Percentiles rank a stretch among this genome's conserved stretches.
Conservation (phyloP, 148 eudicot species). For the Chenopodium formosanum region DNA sequence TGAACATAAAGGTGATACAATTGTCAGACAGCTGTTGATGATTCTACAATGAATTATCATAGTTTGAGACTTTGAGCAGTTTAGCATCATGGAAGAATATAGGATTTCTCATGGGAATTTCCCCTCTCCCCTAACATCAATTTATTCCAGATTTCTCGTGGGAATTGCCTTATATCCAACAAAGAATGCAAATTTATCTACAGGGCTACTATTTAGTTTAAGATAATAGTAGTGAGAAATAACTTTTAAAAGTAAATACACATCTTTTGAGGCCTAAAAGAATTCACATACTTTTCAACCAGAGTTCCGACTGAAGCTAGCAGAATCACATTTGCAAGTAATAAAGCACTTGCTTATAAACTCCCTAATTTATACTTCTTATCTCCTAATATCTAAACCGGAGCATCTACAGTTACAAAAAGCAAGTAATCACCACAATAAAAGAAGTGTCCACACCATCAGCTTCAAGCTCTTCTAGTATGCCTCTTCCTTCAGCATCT, state of each 20-base stretch:
- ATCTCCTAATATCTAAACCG: too few relatives aligned
- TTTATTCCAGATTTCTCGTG: not conserved
- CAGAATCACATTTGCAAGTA: not conserved
- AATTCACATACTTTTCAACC: not conserved
- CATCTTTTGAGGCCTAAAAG: not conserved
- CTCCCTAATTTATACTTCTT: not conserved
- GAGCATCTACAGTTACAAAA: not conserved
- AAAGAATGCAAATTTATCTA: not conserved
- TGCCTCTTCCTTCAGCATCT: constrained; percentile 79
- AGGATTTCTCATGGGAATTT: too few relatives aligned
- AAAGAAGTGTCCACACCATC: constrained; percentile 86
- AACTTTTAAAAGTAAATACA: not conserved
- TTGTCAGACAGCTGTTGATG: not conserved
- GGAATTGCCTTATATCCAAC: not conserved
- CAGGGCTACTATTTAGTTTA: not conserved
- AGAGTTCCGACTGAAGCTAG: not conserved
- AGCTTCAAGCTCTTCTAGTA: constrained; percentile 70
- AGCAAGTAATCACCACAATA: constrained; percentile 52
- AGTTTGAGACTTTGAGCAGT: too few relatives aligned
- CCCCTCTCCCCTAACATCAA: too few relatives aligned
- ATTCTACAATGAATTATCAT: not conserved
- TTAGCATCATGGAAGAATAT: too few relatives aligned
- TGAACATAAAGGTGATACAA: not conserved
- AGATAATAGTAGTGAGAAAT: not conserved
- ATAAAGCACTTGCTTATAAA: not conserved